Conservation (phyloP, 106 monocot species). For the Allium cepa region DNA sequence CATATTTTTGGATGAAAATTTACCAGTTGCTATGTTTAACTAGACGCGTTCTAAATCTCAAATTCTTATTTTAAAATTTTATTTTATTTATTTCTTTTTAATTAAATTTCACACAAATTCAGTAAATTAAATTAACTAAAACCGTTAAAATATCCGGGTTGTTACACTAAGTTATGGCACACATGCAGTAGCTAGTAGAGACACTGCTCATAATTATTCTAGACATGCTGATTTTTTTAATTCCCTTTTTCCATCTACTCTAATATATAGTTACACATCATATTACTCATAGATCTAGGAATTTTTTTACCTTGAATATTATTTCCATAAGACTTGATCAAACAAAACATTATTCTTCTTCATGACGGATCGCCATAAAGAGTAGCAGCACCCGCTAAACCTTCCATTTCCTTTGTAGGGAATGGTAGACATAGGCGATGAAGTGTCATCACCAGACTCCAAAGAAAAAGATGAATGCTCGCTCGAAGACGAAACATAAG, state of each 20-base stretch:
- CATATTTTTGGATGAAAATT: too few relatives aligned
- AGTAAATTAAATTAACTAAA: too few relatives aligned
- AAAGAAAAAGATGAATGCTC: constrained; percentile 9
- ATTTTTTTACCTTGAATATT: not conserved
- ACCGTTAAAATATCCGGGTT: too few relatives aligned
- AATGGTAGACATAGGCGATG: constrained; percentile 13
- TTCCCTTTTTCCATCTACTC: not conserved
- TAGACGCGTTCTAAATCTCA: too few relatives aligned
- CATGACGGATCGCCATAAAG: not conserved
- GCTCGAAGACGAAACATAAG: not conserved
- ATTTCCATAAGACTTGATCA: not conserved
- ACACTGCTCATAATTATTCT: not conserved
- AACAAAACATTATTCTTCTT: constrained; percentile 1
- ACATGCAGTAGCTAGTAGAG: not conserved
- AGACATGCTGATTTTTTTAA: not conserved
- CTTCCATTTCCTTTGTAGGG: not conserved
- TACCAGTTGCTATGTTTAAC: too few relatives aligned
- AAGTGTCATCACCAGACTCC: not conserved
- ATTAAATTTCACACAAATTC: too few relatives aligned
- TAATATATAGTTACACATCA: too few relatives aligned
- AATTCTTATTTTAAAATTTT: too few relatives aligned
- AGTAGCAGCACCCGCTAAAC: not conserved
- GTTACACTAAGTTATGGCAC: not conserved
- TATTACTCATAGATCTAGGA: too few relatives aligned
- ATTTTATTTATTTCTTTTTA: too few relatives aligned